Percentiles rank a stretch among this genome's conserved stretches.
phyloP scores from a whole-genome alignment of 2,329 filamentous ascomycete species.

The Scedosporium boydii region DNA sequence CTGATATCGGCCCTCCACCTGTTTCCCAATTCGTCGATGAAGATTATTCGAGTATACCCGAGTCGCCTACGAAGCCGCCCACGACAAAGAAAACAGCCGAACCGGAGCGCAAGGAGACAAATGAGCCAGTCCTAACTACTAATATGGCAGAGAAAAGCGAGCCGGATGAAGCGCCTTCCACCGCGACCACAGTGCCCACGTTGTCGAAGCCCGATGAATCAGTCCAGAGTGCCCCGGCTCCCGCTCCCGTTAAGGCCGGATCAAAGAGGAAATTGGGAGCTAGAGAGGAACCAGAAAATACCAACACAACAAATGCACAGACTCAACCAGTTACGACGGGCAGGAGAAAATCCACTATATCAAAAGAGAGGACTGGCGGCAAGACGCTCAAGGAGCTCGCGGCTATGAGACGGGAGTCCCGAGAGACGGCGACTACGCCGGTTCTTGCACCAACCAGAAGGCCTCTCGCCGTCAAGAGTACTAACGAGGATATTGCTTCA shows the following conservation, averaged over 20 bases:
- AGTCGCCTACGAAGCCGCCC: neutral
- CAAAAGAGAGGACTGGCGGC: conserved; percentile 21
- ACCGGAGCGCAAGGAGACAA: conserved; percentile 6
- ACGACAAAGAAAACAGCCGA: neutral
- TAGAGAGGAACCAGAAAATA: conserved; percentile 41
- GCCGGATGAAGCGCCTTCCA: neutral
- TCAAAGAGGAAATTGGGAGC: conserved; percentile 50
- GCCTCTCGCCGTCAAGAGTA: conserved; percentile 47
- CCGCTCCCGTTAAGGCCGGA: conserved; percentile 30
- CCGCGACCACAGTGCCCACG: neutral
- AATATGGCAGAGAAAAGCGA: neutral
- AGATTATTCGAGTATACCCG: conserved; percentile 19
- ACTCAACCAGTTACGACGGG: neutral
- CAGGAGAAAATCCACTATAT: conserved; percentile 1
- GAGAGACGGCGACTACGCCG: conserved; percentile 14
- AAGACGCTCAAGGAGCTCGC: conserved; percentile 38
- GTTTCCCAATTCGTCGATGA: conserved; percentile 49
- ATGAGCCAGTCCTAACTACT: neutral
- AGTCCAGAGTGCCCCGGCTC: conserved; percentile 9
- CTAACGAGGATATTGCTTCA: conserved; percentile 49
- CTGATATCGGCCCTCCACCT: conserved; percentile 58
- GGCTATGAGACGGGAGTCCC: conserved; percentile 29
- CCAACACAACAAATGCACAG: neutral
- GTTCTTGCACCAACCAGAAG: conserved; percentile 25
- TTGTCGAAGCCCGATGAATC: neutral